These are phyloP conservation scores for Sugiyamaella boreocaroliniensis DNA, from an alignment of 805 yeast genomes.

Conservation along the genomic window DNA sequence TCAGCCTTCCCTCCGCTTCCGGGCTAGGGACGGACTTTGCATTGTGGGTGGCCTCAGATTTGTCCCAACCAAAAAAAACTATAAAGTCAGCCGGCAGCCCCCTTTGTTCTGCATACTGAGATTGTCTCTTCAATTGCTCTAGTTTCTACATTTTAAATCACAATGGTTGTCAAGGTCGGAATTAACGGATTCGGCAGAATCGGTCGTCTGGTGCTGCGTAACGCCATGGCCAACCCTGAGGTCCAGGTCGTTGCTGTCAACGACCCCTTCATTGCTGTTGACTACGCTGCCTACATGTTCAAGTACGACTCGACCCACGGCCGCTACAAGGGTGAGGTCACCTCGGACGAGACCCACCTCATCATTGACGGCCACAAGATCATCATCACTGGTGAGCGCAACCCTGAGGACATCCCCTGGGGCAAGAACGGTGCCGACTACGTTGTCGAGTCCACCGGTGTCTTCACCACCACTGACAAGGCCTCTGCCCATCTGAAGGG, in stretches of 20 bases:
- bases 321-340: conserved; percentile 67
- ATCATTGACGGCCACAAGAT: conserved; percentile 65
- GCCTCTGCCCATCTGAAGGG: conserved; percentile 79
- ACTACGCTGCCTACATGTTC: conserved; percentile 92
- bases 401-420: conserved; percentile 88
- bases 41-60: too few relatives aligned
- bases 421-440: conserved; percentile 72
- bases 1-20: background rate
- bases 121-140: background rate
- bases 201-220: conserved; percentile 81
- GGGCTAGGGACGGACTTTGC: background rate
- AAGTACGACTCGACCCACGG: conserved; percentile 95
- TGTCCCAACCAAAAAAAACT: background rate
- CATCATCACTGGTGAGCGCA: conserved; percentile 69
- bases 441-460: conserved; percentile 93
- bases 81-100: background rate
- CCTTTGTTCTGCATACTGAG: background rate
- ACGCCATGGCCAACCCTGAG: conserved; percentile 67
- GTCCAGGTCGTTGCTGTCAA: conserved; percentile 82
- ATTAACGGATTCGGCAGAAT: conserved; percentile 94
- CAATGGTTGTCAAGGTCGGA: conserved; percentile 51
- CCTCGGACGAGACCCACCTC: conserved; percentile 45
- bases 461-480: conserved; percentile 75
- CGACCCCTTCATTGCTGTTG: conserved; percentile 85
- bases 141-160: background rate